Evolutionary conservation across 169 alveolate genomes (phyloP), one percentile per base, ranked within the genome.

Genomic region (Theileria luwenshuni): DNA sequence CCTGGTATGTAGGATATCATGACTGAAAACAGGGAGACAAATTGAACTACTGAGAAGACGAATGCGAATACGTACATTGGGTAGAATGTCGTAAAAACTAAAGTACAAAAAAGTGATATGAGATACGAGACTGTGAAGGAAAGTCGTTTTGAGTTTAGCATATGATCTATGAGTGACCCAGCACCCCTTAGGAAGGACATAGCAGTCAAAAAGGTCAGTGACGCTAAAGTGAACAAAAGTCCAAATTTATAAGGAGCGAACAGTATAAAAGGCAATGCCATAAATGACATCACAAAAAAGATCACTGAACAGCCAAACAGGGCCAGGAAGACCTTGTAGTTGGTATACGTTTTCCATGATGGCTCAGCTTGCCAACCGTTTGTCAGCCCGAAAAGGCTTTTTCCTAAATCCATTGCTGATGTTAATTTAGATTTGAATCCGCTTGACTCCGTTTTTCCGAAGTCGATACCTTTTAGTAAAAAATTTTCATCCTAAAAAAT

Each of bases 181-280:
- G 47, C 12, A 13, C 85, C 84, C 38, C 74, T 74, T 19, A 81
- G 33, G 56, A 81, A 74, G 13, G 89, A 52, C 59, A 81, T 42
- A 0, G 89, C 38, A 30, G 54, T 19, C 28, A 81, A 61, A 43
- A 81, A 74, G 13, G 76, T 2, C 23, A 81, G 17, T 8, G 89
- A 52, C 10, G 85, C 89, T 32, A 75, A 48, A n/a, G 89, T 81
- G 75, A 81, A 74, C 28, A 81, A 45, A 27, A 81, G 67, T 19
- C 89, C 89, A 56, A 81, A 81, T 52, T 81, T 81, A 51, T 81
- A 69, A 27, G 89, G 89, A 13, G 89, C 84, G 58, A 81, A 81
- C 0, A 81, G 27, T 41, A 81, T 74, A 33, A 81, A 74, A 17
- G 89, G 89, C 42, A 81, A 69, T 7, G 89, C 49, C 85, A 81